Base-by-base conservation (phyloP, 2,329 filamentous ascomycete species). In the Mollisia scopiformis region DNA sequence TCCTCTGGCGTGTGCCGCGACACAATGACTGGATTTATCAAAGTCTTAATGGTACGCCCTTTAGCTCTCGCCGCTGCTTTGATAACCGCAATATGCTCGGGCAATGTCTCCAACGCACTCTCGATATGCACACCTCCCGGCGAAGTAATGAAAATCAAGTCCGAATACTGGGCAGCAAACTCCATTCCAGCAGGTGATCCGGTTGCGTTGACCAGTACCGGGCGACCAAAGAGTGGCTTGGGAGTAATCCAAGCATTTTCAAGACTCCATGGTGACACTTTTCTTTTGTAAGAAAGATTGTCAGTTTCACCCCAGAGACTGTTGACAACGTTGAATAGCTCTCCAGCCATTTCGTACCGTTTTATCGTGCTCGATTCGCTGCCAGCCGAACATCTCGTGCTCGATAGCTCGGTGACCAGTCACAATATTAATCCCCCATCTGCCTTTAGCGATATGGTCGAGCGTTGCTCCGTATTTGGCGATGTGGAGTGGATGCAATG, bases 341-440 rank as follows among this genome's bases (percentile, higher is more conserved):
- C 67, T 1, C 56, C 65, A 3, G 67, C 61, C 67, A 69, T 69
- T 13, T 60, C 66, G 49, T 69, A 69, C 5, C 66, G 61, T 46
- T 69, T n/a, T 67, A 41, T 69, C 67, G 39, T 69, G 67, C 57
- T 68, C 67, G 49, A 69, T 69, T n/a, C 62, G 64, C 31, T 66
- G 61, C 62, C 66, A 61, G 21, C 67, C 67, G 51, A 69, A 69
- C 66, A 68, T 68, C 52, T 68, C 62, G 54, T 69, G 66, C 50
- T 67, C 67, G 30, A 68, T 55, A 7, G 67, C 58, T 6, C 66
- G 63, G 53, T 69, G 66, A 10, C 68, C 68, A 13, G 68, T 70
- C 13, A 70, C 68, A 41, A 70, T 67, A 37, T 70, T 70, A 50
- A 70, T 68, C 16, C 68, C 68, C 66, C 67, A 70, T 6, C 68